Conservation (phyloP, 2,329 filamentous ascomycete genomes). For the Fusarium domesticum region DNA sequence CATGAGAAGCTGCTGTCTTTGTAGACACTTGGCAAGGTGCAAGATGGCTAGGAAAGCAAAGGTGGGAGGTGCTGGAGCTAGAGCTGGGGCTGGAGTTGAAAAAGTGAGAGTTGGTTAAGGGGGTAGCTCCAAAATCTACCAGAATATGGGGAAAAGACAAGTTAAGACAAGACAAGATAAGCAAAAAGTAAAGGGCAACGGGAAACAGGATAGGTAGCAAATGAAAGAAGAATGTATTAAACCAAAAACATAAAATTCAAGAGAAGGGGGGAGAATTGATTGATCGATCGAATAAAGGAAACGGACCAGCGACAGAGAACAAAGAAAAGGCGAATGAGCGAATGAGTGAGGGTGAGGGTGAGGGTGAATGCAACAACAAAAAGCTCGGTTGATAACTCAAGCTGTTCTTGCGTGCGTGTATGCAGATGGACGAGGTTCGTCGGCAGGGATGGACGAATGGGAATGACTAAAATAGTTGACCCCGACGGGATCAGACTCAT, state of each 20-base stretch:
- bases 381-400: background rate
- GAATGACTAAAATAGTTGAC: background rate
- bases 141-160: too few relatives aligned
- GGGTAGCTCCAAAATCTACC: too few relatives aligned
- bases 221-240: background rate
- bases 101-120: slow-evolving; percentile 14
- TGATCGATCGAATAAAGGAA: background rate
- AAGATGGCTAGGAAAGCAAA: too few relatives aligned
- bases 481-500: background rate
- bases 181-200: background rate
- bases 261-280: background rate
- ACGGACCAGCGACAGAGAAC: background rate
- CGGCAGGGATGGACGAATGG: background rate
- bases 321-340: background rate
- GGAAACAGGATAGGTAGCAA: background rate
- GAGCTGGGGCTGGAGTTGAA: slow-evolving; percentile 7
- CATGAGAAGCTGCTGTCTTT: slow-evolving; percentile 12
- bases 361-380: background rate
- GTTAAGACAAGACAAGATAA: too few relatives aligned
- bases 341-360: background rate
- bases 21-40: too few relatives aligned
- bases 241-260: background rate
- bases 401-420: background rate
- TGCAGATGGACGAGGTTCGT: background rate
- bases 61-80: slow-evolving; percentile 1